These are phyloP conservation scores for Fusarium praegraminearum DNA, from an alignment of 2,329 filamentous ascomycete species.

Conservation along the genomic window DNA sequence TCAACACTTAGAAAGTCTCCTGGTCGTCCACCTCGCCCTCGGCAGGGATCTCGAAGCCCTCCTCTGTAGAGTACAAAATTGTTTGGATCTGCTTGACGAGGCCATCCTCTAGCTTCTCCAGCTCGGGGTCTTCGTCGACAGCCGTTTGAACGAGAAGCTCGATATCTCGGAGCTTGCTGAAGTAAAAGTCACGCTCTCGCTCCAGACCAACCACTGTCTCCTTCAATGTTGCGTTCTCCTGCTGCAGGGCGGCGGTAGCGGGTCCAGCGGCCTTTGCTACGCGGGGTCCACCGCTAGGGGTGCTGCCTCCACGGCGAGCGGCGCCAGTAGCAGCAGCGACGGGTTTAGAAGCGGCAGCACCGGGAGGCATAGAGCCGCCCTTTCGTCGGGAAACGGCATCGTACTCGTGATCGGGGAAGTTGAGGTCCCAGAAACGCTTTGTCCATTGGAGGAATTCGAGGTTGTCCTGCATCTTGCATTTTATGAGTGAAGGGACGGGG, in stretches of 20 bases:
- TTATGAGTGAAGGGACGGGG: conserved; percentile 87
- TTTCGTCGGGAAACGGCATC: conserved; percentile 89
- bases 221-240: conserved; percentile 90
- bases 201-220: conserved; percentile 96
- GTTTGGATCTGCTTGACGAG: conserved; percentile 96
- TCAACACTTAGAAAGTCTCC: conserved; percentile 75
- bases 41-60: conserved; percentile 89
- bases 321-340: conserved; percentile 64
- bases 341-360: conserved; percentile 62
- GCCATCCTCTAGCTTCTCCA: conserved; percentile 93
- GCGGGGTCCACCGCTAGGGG: conserved; percentile 68
- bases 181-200: conserved; percentile 98
- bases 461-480: conserved; percentile 99
- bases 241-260: conserved; percentile 77
- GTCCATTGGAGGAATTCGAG: conserved; percentile 98
- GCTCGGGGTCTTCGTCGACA: conserved; percentile 89
- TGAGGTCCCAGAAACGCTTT: conserved; percentile 97
- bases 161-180: conserved; percentile 97
- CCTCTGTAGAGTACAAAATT: conserved; percentile 97
- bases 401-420: conserved; percentile 97
- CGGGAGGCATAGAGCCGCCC: conserved; percentile 72
- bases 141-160: conserved; percentile 94
- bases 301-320: conserved; percentile 68
- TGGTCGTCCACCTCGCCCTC: conserved; percentile 83
- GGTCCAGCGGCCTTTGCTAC: conserved; percentile 64